Conservation (phyloP, 2,329 filamentous ascomycete species). For the Trichoderma sp. region DNA sequence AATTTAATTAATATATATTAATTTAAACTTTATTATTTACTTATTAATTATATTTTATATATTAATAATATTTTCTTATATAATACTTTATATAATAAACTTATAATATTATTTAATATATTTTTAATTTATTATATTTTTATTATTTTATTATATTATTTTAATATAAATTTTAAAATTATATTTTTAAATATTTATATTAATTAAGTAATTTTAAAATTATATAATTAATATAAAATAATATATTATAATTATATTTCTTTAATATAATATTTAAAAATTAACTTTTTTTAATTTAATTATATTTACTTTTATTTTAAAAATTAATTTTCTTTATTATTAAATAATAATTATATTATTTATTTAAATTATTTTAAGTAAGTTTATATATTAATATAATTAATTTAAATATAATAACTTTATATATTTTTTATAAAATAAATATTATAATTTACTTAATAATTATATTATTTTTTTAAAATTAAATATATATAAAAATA, state of each 20-base stretch:
- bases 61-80: not conserved
- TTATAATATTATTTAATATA: too few relatives aligned
- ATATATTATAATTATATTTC: not conserved
- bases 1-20: not conserved
- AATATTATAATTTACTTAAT: not conserved
- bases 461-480: not conserved
- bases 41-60: not conserved
- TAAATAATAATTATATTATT: not conserved
- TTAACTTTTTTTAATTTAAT: not conserved
- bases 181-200: too few relatives aligned
- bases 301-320: not conserved
- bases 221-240: too few relatives aligned
- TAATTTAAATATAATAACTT: not conserved
- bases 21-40: not conserved
- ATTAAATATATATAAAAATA: not conserved
- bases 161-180: too few relatives aligned
- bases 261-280: too few relatives aligned
- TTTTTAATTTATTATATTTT: too few relatives aligned
- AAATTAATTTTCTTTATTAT: not conserved
- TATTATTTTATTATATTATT: too few relatives aligned
- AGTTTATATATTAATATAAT: not conserved
- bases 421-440: not conserved
- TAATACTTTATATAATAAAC: not conserved
- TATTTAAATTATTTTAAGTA: not conserved
- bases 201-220: too few relatives aligned